phyloP scores from a whole-genome alignment of 228 moss, liverwort and hornwort genomes.

The Sphagnum magellanicum region DNA sequence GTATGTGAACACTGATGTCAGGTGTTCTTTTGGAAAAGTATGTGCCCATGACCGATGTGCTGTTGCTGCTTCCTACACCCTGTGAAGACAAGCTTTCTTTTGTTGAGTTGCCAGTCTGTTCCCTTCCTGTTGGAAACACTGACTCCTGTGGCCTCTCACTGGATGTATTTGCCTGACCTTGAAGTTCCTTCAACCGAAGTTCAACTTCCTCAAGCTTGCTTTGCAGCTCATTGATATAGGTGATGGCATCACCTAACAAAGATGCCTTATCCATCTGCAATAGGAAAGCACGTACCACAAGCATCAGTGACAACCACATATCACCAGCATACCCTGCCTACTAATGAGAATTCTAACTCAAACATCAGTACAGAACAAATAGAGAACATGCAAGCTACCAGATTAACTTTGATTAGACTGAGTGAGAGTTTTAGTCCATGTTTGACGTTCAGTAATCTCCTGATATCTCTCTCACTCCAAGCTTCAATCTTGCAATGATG shows the following conservation, averaged over 20 bases:
- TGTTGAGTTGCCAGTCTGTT: constrained; percentile 10
- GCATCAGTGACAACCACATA: too few relatives aligned
- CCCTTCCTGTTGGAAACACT: constrained; percentile 17
- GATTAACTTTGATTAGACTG: too few relatives aligned
- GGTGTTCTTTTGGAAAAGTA: constrained; percentile 18
- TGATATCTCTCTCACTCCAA: too few relatives aligned
- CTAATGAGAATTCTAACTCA: too few relatives aligned
- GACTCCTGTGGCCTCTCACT: constrained; percentile 46
- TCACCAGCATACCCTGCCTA: too few relatives aligned
- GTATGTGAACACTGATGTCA: constrained; percentile 39
- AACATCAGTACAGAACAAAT: too few relatives aligned
- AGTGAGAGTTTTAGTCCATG: too few relatives aligned
- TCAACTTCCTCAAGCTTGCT: constrained; percentile 56
- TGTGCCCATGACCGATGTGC: constrained; percentile 18
- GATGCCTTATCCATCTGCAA: constrained; percentile 83
- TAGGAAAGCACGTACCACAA: too few relatives aligned
- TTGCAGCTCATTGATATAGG: constrained; percentile 76
- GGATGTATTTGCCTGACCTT: constrained; percentile 16
- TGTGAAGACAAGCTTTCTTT: constrained; percentile 23
- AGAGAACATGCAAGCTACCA: too few relatives aligned
- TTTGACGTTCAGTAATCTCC: too few relatives aligned
- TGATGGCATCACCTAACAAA: constrained; percentile 76
- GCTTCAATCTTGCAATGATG: too few relatives aligned
- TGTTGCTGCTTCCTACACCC: constrained; percentile 33
- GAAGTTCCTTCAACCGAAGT: constrained; percentile 50